A percentile compares a stretch with the other conserved stretches of the same genome.
Evolutionary conservation across 306 rosid species (phyloP).

Genomic region (Prunus salicina): DNA sequence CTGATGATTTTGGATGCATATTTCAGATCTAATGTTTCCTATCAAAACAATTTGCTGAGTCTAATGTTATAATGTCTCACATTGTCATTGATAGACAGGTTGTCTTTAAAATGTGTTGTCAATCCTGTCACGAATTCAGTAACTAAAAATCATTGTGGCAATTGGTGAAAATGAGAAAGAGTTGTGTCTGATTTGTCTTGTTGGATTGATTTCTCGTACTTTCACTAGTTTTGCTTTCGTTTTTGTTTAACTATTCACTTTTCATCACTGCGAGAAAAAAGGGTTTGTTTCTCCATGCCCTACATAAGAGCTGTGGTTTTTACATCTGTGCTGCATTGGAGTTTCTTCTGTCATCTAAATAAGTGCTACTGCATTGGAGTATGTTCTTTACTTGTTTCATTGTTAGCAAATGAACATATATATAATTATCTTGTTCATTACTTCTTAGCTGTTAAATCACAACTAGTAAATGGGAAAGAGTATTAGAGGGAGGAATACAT

Average conservation of each 20-base stretch:
- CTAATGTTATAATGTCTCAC: too few relatives aligned
- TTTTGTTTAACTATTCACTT: background rate
- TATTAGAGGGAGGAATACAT: background rate
- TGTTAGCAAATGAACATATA: background rate
- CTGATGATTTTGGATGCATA: slow-evolving; percentile 23
- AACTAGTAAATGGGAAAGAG: background rate
- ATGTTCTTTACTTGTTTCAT: background rate
- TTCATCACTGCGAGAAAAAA: background rate
- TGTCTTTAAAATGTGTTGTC: background rate
- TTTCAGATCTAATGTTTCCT: background rate
- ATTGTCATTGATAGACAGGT: background rate
- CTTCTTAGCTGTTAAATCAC: background rate
- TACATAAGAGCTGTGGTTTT: too few relatives aligned
- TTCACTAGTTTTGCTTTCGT: background rate
- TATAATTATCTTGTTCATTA: background rate
- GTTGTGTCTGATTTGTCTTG: background rate
- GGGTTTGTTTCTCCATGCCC: background rate
- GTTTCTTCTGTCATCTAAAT: background rate
- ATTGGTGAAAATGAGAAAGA: background rate
- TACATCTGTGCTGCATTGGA: background rate
- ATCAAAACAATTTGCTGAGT: background rate
- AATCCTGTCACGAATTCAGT: background rate
- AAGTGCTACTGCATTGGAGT: background rate
- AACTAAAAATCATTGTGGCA: background rate
- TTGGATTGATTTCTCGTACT: background rate